Conservation (phyloP, 2,329 filamentous ascomycete species). For the Phialophora macrospora region DNA sequence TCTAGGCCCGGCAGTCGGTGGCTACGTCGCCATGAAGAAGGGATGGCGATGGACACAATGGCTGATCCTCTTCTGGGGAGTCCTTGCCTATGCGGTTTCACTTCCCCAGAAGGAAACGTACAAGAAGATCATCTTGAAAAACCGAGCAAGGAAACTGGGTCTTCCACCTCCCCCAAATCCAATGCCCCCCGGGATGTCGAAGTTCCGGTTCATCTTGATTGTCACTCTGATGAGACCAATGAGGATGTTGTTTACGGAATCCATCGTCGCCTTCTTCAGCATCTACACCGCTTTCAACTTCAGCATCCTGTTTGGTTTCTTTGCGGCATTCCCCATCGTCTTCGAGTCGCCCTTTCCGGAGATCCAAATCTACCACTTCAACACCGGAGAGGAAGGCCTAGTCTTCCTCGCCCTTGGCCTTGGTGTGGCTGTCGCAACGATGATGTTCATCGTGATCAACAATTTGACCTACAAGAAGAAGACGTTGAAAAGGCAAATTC, state of each 20-base stretch:
- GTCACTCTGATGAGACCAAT: constrained; percentile 59
- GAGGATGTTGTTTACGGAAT: constrained; percentile 69
- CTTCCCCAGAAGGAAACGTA: constrained; percentile 67
- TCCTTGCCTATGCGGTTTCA: constrained; percentile 65
- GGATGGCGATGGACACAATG: constrained; percentile 79
- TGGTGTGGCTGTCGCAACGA: constrained; percentile 65
- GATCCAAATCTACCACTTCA: constrained; percentile 67
- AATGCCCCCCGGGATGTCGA: constrained; percentile 66
- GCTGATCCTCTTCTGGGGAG: constrained; percentile 67
- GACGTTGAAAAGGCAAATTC: constrained; percentile 21
- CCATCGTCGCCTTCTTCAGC: constrained; percentile 70
- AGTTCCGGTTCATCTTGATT: constrained; percentile 46
- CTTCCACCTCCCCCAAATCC: constrained; percentile 68
- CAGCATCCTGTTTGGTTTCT: constrained; percentile 79
- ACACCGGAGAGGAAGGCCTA: constrained; percentile 69
- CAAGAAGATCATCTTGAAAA: constrained; percentile 67
- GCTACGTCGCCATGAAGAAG: constrained; percentile 66
- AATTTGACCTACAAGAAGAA: constrained; percentile 34
- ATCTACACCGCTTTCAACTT: constrained; percentile 79
- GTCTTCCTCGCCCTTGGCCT: constrained; percentile 80
- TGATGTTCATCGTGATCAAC: constrained; percentile 38
- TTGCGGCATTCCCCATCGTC: constrained; percentile 82
- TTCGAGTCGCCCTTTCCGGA: constrained; percentile 59
- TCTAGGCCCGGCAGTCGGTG: constrained; percentile 66
- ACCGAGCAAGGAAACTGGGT: constrained; percentile 60